Evolutionary conservation across 225 moss, liverwort and hornwort genomes (phyloP).

Genomic region (Takakia lepidozioides): DNA sequence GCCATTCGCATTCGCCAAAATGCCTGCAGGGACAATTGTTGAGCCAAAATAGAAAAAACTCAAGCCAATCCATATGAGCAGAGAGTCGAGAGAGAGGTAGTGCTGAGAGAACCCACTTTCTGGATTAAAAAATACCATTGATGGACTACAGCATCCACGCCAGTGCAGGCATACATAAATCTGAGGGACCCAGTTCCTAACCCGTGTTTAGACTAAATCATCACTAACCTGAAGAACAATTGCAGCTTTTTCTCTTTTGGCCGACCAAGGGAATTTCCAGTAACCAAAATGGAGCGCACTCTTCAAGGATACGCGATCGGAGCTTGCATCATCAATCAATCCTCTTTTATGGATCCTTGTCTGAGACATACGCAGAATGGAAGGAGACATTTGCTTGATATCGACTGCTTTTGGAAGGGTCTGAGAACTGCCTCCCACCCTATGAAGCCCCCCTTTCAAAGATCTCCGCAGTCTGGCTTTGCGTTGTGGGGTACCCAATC

Average conservation of each 20-base stretch:
- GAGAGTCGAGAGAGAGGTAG: too few relatives aligned
- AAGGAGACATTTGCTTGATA: conserved; percentile 17
- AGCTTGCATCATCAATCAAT: conserved; percentile 8
- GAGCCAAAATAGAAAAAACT: background rate
- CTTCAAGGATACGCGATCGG: conserved; percentile 9
- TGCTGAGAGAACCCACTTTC: too few relatives aligned
- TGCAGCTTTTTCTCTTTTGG: conserved; percentile 20
- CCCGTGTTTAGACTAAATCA: too few relatives aligned
- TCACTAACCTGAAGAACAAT: conserved; percentile 30
- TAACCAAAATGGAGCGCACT: conserved; percentile 14
- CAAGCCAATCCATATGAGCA: too few relatives aligned
- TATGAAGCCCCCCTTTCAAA: conserved; percentile 10
- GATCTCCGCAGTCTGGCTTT: conserved; percentile 11
- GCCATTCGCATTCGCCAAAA: conserved; percentile 34
- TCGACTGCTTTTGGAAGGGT: conserved; percentile 11
- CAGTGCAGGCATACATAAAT: too few relatives aligned
- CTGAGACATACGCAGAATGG: conserved; percentile 13
- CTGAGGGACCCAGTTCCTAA: too few relatives aligned
- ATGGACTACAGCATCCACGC: too few relatives aligned
- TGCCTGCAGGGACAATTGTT: conserved; percentile 15
- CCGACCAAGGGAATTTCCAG: conserved; percentile 13
- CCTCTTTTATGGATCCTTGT: conserved; percentile 14
- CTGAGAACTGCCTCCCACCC: conserved; percentile 5
- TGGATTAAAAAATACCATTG: too few relatives aligned
- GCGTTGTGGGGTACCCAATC: conserved; percentile 1